Percentiles rank a stretch among this genome's conserved stretches.
Conservation (phyloP, 208 protist species). For the Novymonas esmeraldas region DNA sequence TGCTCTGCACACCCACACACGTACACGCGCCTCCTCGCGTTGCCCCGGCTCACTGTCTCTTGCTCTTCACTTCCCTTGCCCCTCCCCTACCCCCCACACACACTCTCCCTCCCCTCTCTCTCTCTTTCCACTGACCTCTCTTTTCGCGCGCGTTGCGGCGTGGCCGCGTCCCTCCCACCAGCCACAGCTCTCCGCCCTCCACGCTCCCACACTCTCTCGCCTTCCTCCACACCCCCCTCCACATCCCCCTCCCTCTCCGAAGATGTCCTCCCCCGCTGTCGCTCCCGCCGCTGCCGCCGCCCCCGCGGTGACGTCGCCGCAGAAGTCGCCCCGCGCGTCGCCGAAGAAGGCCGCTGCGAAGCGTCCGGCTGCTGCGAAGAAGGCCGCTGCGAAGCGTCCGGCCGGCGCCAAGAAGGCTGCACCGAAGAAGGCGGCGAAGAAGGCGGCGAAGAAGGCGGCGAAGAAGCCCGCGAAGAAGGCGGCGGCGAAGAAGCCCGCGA, state of each 20-base stretch:
- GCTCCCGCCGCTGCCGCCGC: neutral
- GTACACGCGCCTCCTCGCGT: no score
- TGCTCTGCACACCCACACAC: no score
- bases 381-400: constrained; percentile 19
- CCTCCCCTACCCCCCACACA: no score
- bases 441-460: constrained; percentile 29
- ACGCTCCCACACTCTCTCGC: neutral
- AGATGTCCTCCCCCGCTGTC: constrained; percentile 15
- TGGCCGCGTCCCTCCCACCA: neutral
- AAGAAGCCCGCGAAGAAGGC: constrained; percentile 6
- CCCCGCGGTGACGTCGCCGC: constrained; percentile 13
- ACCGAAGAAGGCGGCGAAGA: constrained; percentile 39
- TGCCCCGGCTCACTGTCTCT: no score
- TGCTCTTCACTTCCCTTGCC: no score
- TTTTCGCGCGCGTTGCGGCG: neutral
- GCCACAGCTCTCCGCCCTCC: constrained; percentile 21
- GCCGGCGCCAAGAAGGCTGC: constrained; percentile 34
- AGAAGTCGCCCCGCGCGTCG: constrained; percentile 26
- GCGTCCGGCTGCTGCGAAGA: constrained; percentile 3
- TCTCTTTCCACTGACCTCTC: neutral
- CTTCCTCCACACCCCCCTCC: neutral
- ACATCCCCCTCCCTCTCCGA: constrained; percentile 4
- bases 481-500: neutral
- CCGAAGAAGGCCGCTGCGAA: constrained; percentile 25
- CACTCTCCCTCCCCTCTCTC: no score